A percentile compares a stretch with the other conserved stretches of the same genome.
Conservation (phyloP, 345 rosid genomes). For the Hibiscus syriacus region DNA sequence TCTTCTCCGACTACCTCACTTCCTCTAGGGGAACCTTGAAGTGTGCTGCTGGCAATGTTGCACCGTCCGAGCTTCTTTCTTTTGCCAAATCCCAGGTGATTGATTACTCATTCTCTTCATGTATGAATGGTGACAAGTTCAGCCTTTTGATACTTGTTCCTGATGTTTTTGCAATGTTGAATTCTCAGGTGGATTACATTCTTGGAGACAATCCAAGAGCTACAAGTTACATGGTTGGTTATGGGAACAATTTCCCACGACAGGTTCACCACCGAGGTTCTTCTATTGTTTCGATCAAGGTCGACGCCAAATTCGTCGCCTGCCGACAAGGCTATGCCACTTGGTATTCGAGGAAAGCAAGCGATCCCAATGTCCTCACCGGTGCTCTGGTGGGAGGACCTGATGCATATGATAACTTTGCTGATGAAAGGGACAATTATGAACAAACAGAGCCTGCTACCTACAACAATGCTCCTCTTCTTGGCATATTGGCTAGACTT, state of each 20-base stretch:
- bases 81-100: slow-evolving; percentile 86
- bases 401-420: slow-evolving; percentile 90
- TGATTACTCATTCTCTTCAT: background rate
- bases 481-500: slow-evolving; percentile 81
- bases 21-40: slow-evolving; percentile 50
- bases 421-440: slow-evolving; percentile 88
- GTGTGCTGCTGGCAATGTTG: slow-evolving; percentile 58
- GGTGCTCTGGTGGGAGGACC: slow-evolving; percentile 99
- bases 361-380: slow-evolving; percentile 76
- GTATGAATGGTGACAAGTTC: background rate
- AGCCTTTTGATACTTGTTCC: too few species aligned
- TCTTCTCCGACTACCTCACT: slow-evolving; percentile 82
- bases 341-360: slow-evolving; percentile 66
- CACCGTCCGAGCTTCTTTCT: slow-evolving; percentile 58
- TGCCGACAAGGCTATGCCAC: slow-evolving; percentile 97
- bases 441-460: slow-evolving; percentile 99
- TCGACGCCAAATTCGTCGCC: slow-evolving; percentile 49
- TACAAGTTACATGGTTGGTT: slow-evolving; percentile 96
- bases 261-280: slow-evolving; percentile 92
- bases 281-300: slow-evolving; percentile 79
- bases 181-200: slow-evolving; percentile 69
- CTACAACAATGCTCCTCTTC: slow-evolving; percentile 93
- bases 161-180: slow-evolving; percentile 6
- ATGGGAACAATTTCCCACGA: slow-evolving; percentile 85
- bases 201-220: slow-evolving; percentile 98